Conservation (phyloP, 352 stramenopile genomes). For the Globisporangium acanthophoron region DNA sequence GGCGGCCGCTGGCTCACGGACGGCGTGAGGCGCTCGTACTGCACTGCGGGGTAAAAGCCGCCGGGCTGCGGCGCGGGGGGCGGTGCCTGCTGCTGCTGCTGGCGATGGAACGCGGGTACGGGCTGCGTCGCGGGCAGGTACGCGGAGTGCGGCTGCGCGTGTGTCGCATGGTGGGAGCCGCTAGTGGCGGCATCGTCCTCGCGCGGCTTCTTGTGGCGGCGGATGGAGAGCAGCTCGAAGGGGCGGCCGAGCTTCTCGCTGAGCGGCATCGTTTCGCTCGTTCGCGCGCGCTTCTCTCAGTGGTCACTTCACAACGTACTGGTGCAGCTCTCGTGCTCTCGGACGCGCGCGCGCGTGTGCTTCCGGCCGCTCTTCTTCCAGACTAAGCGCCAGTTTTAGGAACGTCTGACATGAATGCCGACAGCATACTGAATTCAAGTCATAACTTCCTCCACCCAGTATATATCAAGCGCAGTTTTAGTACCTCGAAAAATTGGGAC, state of each 20-base stretch:
- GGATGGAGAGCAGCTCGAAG: constrained; percentile 63
- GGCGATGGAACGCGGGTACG: constrained; percentile 12
- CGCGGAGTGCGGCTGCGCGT: neutral
- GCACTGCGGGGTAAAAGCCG: constrained; percentile 21
- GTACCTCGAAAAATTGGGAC: neutral
- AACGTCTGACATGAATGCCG: neutral
- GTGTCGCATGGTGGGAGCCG: neutral
- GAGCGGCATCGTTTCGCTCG: constrained; percentile 27
- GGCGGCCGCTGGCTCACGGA: constrained; percentile 15
- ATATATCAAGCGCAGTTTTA: neutral
- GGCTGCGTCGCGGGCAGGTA: constrained; percentile 6
- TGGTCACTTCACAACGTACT: too few relatives aligned
- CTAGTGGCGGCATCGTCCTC: constrained; percentile 17
- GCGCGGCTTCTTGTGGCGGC: constrained; percentile 49
- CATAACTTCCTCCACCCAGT: neutral
- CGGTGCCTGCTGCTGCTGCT: constrained; percentile 1
- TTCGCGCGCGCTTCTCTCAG: neutral
- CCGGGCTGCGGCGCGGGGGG: constrained; percentile 11
- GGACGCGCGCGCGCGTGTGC: too few relatives aligned
- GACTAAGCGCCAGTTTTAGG: neutral
- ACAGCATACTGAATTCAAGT: neutral
- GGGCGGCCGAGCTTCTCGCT: constrained; percentile 47
- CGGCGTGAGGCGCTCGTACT: constrained; percentile 18
- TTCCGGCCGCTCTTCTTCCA: neutral
- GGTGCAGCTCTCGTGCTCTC: too few relatives aligned